These are phyloP conservation scores for Danielia oregonensis DNA, from an alignment of 805 yeast genomes.

Conservation along the genomic window DNA sequence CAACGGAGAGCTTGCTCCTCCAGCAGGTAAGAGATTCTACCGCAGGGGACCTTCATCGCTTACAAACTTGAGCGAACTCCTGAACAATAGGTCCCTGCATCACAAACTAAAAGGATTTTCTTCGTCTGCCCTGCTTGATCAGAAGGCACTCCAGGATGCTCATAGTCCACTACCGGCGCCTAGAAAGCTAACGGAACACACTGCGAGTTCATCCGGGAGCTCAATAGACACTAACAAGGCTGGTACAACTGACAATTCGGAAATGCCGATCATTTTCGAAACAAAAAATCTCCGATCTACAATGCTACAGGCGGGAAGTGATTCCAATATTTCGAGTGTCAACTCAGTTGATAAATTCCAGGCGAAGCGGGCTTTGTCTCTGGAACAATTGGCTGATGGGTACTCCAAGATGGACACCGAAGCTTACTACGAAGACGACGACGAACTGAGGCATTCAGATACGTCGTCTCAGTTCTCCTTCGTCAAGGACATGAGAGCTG, in stretches of 20 bases:
- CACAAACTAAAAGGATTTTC: background rate
- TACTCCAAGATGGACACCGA: slow-evolving; percentile 3
- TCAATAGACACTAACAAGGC: background rate
- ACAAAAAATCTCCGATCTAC: slow-evolving; percentile 1
- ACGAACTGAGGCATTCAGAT: slow-evolving; percentile 13
- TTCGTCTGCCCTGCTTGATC: background rate
- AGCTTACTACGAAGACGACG: slow-evolving; percentile 10
- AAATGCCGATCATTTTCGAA: slow-evolving; percentile 1
- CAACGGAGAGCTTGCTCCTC: slow-evolving; percentile 12
- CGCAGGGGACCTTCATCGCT: slow-evolving; percentile 3
- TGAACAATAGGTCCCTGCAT: background rate
- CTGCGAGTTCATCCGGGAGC: slow-evolving; percentile 2
- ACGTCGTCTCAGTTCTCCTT: slow-evolving; percentile 48
- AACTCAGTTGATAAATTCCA: slow-evolving; percentile 12
- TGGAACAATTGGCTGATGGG: slow-evolving; percentile 4
- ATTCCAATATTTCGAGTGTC: slow-evolving; percentile 6
- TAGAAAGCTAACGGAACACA: no score
- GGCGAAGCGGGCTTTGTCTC: slow-evolving; percentile 6
- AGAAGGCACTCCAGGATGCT: background rate
- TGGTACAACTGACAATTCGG: background rate
- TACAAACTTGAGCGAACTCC: slow-evolving; percentile 6
- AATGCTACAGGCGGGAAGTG: background rate
- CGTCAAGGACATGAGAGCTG: slow-evolving; percentile 41
- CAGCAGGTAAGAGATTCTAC: slow-evolving; percentile 4
- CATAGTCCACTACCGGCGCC: background rate